Evolutionary conservation across 2,329 filamentous ascomycete genomes (phyloP).

Genomic region (Lachnellula willkommii): DNA sequence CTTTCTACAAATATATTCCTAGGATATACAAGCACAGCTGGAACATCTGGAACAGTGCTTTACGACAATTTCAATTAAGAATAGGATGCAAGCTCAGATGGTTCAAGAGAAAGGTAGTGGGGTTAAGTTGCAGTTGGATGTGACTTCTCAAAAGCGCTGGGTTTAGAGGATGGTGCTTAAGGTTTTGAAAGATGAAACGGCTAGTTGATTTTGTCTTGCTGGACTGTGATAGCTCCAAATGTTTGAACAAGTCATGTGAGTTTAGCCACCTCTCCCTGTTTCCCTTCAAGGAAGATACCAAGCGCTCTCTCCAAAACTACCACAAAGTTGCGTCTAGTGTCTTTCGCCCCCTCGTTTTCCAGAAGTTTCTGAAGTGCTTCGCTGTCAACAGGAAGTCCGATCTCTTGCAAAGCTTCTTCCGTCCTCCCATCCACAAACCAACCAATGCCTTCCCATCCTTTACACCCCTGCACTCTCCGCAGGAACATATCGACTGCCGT

Average conservation of each 20-base stretch:
- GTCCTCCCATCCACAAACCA: constrained; percentile 2
- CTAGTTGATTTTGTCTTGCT: too few relatives aligned
- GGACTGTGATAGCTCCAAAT: too few relatives aligned
- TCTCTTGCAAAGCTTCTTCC: not conserved
- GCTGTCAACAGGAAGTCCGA: not conserved
- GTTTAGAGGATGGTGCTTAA: not conserved
- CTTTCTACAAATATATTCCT: not conserved
- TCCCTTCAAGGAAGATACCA: not conserved
- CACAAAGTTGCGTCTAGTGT: not conserved
- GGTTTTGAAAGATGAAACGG: too few relatives aligned
- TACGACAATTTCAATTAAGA: not conserved
- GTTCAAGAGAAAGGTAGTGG: not conserved
- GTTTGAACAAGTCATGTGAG: too few relatives aligned
- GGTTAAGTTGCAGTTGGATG: not conserved
- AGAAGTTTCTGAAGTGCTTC: not conserved
- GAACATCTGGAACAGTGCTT: not conserved
- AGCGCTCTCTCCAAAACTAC: not conserved
- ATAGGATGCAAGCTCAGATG: not conserved
- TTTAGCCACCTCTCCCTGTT: not conserved
- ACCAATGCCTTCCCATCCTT: not conserved
- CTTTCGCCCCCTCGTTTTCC: not conserved
- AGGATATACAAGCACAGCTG: not conserved
- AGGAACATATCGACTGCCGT: not conserved
- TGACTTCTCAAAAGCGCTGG: not conserved
- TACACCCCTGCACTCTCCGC: not conserved